phyloP scores from a whole-genome alignment of 345 rosid species.

The Bruguiera sexangula region DNA sequence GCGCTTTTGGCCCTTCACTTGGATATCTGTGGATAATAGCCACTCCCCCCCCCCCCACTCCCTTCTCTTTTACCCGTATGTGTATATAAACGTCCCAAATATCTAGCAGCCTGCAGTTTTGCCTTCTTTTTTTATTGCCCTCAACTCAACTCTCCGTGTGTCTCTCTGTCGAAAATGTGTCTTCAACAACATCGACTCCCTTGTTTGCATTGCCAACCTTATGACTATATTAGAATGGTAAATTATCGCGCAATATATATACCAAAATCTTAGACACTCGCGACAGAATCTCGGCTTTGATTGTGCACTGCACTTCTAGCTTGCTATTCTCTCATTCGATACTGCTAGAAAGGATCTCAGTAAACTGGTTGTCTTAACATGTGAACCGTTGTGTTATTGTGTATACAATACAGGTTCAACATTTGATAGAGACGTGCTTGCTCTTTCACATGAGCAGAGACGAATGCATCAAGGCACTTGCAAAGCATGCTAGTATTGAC shows the following conservation, averaged over 20 bases:
- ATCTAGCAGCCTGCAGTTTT: conserved; percentile 3
- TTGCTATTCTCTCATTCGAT: background rate
- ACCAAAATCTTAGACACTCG: conserved; percentile 3
- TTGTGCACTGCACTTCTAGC: background rate
- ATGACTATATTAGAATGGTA: conserved; percentile 52
- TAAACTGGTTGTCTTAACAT: no score
- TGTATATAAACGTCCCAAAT: background rate
- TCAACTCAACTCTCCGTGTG: background rate
- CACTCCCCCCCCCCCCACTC: background rate
- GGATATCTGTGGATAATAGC: conserved; percentile 41
- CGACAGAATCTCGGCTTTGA: conserved; percentile 12
- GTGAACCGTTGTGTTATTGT: background rate
- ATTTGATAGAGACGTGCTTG: conserved; percentile 53
- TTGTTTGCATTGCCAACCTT: conserved; percentile 50
- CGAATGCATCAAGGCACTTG: conserved; percentile 39
- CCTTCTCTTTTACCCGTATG: background rate
- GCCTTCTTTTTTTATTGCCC: background rate
- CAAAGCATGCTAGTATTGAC: conserved; percentile 39
- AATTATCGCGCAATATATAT: background rate
- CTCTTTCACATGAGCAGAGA: conserved; percentile 45
- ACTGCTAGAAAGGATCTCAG: background rate
- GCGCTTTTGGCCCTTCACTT: conserved; percentile 51
- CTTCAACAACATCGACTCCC: conserved; percentile 26
- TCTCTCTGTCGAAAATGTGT: conserved; percentile 11
- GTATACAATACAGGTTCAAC: conserved; percentile 38